Evolutionary conservation across 805 yeast species (phyloP).

Genomic region (Suhomyces kilbournensis): DNA sequence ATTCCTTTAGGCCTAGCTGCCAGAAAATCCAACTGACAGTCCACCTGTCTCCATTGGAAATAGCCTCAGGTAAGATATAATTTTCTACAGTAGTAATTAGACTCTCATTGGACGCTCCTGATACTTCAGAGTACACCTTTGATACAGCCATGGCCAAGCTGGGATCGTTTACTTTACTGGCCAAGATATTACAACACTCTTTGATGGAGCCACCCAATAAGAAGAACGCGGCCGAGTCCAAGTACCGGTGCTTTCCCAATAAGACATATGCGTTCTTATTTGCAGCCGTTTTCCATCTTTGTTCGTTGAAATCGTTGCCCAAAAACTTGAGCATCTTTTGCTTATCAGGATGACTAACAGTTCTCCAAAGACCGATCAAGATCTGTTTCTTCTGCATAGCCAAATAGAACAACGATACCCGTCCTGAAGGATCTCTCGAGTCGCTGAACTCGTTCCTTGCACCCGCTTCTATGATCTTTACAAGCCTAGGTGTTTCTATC

Average conservation of each 20-base stretch:
- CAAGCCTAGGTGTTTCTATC: conserved; percentile 39
- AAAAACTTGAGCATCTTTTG: conserved; percentile 77
- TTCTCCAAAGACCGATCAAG: conserved; percentile 79
- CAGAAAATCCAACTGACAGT: conserved; percentile 75
- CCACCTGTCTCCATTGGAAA: conserved; percentile 74
- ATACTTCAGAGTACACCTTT: conserved; percentile 47
- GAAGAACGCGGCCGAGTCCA: conserved; percentile 88
- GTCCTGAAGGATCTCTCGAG: conserved; percentile 64
- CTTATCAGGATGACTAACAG: conserved; percentile 74
- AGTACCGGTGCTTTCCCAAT: conserved; percentile 79
- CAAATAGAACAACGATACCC: conserved; percentile 69
- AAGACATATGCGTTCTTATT: conserved; percentile 88
- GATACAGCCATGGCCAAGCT: conserved; percentile 80
- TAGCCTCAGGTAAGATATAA: conserved; percentile 54
- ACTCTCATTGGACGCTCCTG: not conserved
- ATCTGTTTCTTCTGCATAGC: conserved; percentile 77
- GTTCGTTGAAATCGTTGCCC: conserved; percentile 67
- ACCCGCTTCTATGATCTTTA: conserved; percentile 54
- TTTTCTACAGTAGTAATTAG: conserved; percentile 47
- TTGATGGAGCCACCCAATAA: conserved; percentile 69
- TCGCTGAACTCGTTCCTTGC: conserved; percentile 71
- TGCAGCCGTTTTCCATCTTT: conserved; percentile 86
- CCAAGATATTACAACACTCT: conserved; percentile 75
- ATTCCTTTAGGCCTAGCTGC: conserved; percentile 44
- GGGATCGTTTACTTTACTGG: conserved; percentile 63